Evolutionary conservation across 179 eudicot genomes (phyloP), one percentile per base, ranked within the genome.

Genomic region (Sideroxylon spinosum): DNA sequence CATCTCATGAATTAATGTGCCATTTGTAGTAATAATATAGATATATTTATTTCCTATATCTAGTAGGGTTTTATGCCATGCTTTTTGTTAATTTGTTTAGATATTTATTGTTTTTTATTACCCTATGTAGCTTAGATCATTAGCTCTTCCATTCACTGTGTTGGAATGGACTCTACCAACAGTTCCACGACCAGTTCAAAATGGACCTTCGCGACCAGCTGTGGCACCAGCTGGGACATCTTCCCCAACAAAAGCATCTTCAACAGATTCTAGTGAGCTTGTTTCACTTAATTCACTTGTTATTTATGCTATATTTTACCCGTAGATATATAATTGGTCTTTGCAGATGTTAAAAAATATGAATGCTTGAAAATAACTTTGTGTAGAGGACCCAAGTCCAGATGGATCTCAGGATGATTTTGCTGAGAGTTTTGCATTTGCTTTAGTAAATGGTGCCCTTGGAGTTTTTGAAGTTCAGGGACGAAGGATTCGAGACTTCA

Each of bases 391-490:
- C 70, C 82, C 12, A 17, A 84, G 81, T 76, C 71, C 93, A 19
- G 98, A 94, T 59, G 97, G 91, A 83, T 83, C 94, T 84, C 96
- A 87, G 86, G 99, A 95, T 76, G 99, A 95, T 73, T 78, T 74
- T 48, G 88, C 99, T 55, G 98, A 95, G 81, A 92, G 96, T 83
- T 95, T 95, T 89, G 83, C 99, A 78, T 95, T 95, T 91, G 98
- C 98, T 66, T 81, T 95, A 73, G 93, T 94, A 77, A 95, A 95
- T 85, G 99, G 99, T 59, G 98, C 99, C 59, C 89, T 95, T 66
- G 98, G 99, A 79, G 99, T 95, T 78, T 95, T 95, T 82, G 99
- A 95, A 91, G 99, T 95, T 70, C 94, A 92, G 49, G 99, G 99
- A 46, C 89, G 99, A 80, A 89, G 98, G 83, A 94, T 95, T 78